Evolutionary conservation across 2,329 filamentous ascomycete species (phyloP).

Genomic region (Beauveria brongniartii): DNA sequence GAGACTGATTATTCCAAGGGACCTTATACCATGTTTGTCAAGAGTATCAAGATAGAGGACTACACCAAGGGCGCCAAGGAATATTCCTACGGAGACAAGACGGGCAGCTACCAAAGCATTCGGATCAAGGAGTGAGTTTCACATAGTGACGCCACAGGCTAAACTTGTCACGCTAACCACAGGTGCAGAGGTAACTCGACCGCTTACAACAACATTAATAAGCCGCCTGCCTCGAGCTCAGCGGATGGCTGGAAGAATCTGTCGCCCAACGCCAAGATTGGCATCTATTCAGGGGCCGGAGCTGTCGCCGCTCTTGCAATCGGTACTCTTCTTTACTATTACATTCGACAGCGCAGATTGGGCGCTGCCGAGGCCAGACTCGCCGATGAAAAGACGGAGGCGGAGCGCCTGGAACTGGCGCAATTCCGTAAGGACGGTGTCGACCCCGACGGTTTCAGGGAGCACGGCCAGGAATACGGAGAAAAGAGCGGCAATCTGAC

Average conservation of each 20-base stretch:
- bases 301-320: constrained; percentile 34
- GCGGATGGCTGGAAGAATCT: constrained; percentile 48
- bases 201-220: constrained; percentile 35
- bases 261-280: constrained; percentile 40
- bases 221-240: constrained; percentile 33
- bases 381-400: constrained; percentile 34
- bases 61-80: constrained; percentile 51
- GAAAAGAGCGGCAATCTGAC: not conserved
- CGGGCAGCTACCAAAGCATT: constrained; percentile 58
- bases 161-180: constrained; percentile 15
- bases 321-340: constrained; percentile 40
- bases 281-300: constrained; percentile 42
- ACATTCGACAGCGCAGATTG: constrained; percentile 44
- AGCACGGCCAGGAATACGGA: constrained; percentile 17
- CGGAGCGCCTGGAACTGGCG: constrained; percentile 44
- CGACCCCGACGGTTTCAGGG: constrained; percentile 38
- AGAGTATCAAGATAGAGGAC: constrained; percentile 48
- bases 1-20: constrained; percentile 55
- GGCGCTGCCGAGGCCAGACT: constrained; percentile 43
- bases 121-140: constrained; percentile 42
- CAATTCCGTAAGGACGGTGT: constrained; percentile 39
- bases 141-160: not conserved
- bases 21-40: constrained; percentile 68
- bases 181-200: constrained; percentile 48
- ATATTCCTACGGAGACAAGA: constrained; percentile 56